Conservation (phyloP, 2,329 filamentous ascomycete species). For the Sordariomycetes sp. region DNA sequence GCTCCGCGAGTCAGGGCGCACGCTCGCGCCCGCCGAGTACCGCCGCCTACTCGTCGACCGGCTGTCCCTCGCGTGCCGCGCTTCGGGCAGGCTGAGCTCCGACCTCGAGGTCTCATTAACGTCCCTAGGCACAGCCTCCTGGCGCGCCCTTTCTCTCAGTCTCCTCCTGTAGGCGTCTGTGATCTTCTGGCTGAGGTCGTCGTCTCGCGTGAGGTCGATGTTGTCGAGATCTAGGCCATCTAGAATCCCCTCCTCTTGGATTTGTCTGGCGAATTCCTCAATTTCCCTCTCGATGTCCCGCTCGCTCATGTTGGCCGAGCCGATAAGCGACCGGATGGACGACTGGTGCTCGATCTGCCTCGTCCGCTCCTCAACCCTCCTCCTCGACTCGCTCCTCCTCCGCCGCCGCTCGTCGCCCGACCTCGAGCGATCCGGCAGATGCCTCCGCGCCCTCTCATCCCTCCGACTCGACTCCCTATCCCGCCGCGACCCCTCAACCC, state of each 20-base stretch:
- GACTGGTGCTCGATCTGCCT: constrained; percentile 77
- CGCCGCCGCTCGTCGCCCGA: constrained; percentile 4
- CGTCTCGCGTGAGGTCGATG: constrained; percentile 70
- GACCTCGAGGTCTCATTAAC: not conserved
- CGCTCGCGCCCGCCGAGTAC: constrained; percentile 22
- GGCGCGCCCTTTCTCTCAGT: constrained; percentile 40
- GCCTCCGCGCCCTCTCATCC: constrained; percentile 5
- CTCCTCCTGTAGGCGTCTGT: constrained; percentile 75
- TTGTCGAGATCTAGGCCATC: constrained; percentile 85
- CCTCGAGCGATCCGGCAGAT: not conserved
- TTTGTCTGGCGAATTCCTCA: constrained; percentile 78
- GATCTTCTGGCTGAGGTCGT: constrained; percentile 82
- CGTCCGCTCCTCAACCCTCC: constrained; percentile 13
- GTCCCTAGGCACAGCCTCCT: constrained; percentile 14
- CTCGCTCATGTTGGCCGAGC: constrained; percentile 62
- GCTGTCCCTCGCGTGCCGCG: not conserved
- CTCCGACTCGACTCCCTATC: not conserved
- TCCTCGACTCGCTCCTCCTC: constrained; percentile 20
- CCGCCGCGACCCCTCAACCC: constrained; percentile 21
- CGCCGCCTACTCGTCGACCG: constrained; percentile 12
- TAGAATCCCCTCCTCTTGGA: constrained; percentile 73
- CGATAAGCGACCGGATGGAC: constrained; percentile 73
- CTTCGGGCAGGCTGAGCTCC: not conserved
- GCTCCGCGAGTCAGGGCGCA: constrained; percentile 30
- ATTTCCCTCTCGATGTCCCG: constrained; percentile 79